A percentile compares a stretch with the other conserved stretches of the same genome.
Evolutionary conservation across 306 rosid genomes (phyloP).

Genomic region (Comarum palustre): DNA sequence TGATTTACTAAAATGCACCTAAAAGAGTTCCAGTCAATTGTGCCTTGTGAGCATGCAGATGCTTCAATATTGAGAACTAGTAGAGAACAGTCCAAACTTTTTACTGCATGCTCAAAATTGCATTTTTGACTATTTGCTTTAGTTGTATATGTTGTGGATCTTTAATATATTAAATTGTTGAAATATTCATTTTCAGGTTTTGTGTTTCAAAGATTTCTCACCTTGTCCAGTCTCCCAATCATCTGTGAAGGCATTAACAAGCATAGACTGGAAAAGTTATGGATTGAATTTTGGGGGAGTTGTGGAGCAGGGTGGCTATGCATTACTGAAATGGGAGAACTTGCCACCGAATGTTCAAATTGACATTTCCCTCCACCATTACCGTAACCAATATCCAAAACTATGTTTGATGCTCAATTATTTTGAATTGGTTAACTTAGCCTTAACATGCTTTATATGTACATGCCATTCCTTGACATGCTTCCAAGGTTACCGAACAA

Average conservation of each 20-base stretch:
- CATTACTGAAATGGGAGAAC: slow-evolving; percentile 69
- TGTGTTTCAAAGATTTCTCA: slow-evolving; percentile 66
- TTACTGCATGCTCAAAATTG: background rate
- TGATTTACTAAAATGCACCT: background rate
- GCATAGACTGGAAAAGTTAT: slow-evolving; percentile 71
- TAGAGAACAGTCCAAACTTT: background rate
- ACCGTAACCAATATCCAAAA: slow-evolving; percentile 60
- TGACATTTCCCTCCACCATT: slow-evolving; percentile 69
- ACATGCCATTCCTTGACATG: slow-evolving; percentile 58
- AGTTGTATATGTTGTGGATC: background rate
- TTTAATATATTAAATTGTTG: background rate
- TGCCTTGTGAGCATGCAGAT: slow-evolving; percentile 9
- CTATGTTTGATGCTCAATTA: background rate
- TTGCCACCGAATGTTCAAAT: slow-evolving; percentile 51
- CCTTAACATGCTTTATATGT: background rate
- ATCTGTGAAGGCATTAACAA: slow-evolving; percentile 57
- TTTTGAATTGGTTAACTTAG: background rate
- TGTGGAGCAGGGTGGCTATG: slow-evolving; percentile 48
- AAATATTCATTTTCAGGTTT: slow-evolving; percentile 51
- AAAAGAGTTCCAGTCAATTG: background rate
- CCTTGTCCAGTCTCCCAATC: slow-evolving; percentile 48
- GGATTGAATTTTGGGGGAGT: slow-evolving; percentile 58
- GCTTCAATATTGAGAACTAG: background rate
- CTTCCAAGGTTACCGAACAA: slow-evolving; percentile 35
- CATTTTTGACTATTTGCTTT: background rate